Evolutionary conservation across 352 stramenopile genomes (phyloP).

Genomic region (Halophytophthora polymorphica): DNA sequence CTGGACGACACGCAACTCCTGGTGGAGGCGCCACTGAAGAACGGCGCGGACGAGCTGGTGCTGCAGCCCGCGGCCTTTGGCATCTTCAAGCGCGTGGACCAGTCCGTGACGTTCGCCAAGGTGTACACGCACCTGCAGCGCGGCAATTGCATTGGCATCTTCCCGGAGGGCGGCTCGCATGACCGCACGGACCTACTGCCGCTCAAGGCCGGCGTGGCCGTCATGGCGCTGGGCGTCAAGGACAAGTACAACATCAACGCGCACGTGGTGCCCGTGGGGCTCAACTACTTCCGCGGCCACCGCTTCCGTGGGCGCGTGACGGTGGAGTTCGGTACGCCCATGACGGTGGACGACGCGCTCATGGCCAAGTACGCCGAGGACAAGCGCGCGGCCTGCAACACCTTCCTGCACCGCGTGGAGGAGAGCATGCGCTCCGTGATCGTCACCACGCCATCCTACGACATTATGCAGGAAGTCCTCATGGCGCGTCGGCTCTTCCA

Average conservation of each 20-base stretch:
- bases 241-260: slow-evolving; percentile 96
- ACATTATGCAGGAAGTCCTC: slow-evolving; percentile 94
- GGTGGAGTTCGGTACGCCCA: slow-evolving; percentile 95
- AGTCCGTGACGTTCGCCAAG: slow-evolving; percentile 90
- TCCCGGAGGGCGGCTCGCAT: slow-evolving; percentile 97
- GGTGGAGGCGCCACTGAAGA: slow-evolving; percentile 45
- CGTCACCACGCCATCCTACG: slow-evolving; percentile 97
- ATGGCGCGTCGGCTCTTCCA: slow-evolving; percentile 95
- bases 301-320: slow-evolving; percentile 95
- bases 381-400: slow-evolving; percentile 80
- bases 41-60: slow-evolving; percentile 34
- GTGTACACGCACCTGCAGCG: slow-evolving; percentile 90
- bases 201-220: slow-evolving; percentile 96
- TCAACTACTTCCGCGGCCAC: slow-evolving; percentile 98
- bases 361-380: slow-evolving; percentile 88
- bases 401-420: slow-evolving; percentile 78
- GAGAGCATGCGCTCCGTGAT: slow-evolving; percentile 92
- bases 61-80: slow-evolving; percentile 62
- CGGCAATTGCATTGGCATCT: slow-evolving; percentile 94
- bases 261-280: slow-evolving; percentile 95
- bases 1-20: slow-evolving; percentile 84
- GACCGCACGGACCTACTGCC: slow-evolving; percentile 96
- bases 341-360: slow-evolving; percentile 79
- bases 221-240: slow-evolving; percentile 96
- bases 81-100: slow-evolving; percentile 91